These are phyloP conservation scores for Corylus avellana DNA, from an alignment of 306 rosid genomes.

Conservation along the genomic window DNA sequence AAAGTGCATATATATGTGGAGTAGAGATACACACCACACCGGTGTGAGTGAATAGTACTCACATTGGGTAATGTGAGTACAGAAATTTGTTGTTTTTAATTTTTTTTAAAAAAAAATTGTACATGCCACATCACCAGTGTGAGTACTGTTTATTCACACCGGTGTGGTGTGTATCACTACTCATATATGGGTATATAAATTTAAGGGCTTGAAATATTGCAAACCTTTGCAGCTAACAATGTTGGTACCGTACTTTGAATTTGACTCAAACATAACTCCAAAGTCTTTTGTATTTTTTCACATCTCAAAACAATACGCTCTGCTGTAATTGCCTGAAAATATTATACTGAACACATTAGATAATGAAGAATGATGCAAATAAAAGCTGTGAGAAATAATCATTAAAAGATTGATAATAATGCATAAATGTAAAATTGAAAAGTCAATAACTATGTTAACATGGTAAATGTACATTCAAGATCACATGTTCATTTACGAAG, in stretches of 20 bases:
- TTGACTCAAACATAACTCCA: constrained; percentile 44
- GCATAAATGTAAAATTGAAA: not conserved
- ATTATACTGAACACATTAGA: not conserved
- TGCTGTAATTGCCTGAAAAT: constrained; percentile 48
- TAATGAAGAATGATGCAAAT: constrained; percentile 10
- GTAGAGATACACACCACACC: no score
- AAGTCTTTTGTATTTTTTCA: constrained; percentile 36
- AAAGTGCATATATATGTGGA: no score
- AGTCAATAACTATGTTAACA: not conserved
- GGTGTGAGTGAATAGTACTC: no score
- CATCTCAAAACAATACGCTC: constrained; percentile 50
- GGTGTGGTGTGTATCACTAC: no score
- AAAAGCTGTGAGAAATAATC: not conserved
- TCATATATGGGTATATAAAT: no score
- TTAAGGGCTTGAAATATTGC: not conserved
- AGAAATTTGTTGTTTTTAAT: no score
- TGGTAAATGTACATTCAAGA: not conserved
- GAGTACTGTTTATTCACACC: no score
- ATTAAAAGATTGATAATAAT: not conserved
- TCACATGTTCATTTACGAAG: not conserved
- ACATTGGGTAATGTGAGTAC: no score
- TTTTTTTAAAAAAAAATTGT: no score
- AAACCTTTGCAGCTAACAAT: constrained; percentile 56
- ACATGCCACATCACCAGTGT: no score
- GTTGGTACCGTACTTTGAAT: constrained; percentile 50